phyloP scores from a whole-genome alignment of 2,329 filamentous ascomycete species.

The Onygenales sp. region DNA sequence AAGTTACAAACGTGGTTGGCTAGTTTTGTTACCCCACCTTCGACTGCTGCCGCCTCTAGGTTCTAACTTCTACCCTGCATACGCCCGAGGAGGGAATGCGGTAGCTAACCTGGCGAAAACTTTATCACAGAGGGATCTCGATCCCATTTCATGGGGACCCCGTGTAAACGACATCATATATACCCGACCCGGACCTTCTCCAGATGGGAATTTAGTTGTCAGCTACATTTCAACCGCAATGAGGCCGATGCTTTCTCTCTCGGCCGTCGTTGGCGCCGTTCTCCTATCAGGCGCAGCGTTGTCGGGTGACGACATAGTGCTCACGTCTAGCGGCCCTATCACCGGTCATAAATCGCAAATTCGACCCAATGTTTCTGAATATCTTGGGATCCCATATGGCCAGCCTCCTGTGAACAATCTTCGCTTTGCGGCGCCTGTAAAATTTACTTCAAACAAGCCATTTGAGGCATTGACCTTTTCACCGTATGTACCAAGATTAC shows the following conservation, averaged over 20 bases:
- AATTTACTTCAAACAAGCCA: neutral
- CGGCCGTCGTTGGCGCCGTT: neutral
- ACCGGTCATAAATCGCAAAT: conserved; percentile 8
- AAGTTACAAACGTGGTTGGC: no score
- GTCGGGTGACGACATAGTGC: conserved; percentile 5
- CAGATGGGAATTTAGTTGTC: no score
- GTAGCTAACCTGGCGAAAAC: no score
- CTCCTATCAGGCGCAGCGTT: neutral
- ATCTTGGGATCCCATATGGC: conserved; percentile 12
- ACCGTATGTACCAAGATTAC: neutral
- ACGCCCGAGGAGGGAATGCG: no score
- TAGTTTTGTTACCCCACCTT: no score
- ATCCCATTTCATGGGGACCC: no score
- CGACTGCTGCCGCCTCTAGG: no score
- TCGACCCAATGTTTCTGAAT: conserved; percentile 9
- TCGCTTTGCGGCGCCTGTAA: conserved; percentile 8
- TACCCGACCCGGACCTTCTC: no score
- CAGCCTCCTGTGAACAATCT: conserved; percentile 7
- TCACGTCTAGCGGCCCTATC: conserved; percentile 9
- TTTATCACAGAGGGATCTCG: no score
- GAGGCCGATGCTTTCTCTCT: conserved; percentile 9
- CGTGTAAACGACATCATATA: no score
- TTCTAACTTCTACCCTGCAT: no score
- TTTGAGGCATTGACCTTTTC: conserved; percentile 1
- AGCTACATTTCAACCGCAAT: neutral